These are phyloP conservation scores for Aegilops longissima DNA, from an alignment of 176 grass and related monocot genomes.

Conservation along the genomic window DNA sequence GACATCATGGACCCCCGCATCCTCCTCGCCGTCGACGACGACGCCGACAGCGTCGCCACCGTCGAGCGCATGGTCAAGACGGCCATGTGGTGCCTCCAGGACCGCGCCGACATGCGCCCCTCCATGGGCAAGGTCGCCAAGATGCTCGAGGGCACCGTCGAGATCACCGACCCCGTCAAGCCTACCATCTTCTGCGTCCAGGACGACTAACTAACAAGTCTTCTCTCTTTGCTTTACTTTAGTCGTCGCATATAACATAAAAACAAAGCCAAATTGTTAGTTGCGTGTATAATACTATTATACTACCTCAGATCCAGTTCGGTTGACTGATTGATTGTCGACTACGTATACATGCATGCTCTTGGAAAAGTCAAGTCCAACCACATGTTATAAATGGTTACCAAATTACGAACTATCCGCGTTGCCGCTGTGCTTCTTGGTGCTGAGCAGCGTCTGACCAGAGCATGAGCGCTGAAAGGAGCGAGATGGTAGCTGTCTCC, in stretches of 20 bases:
- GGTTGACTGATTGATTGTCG: constrained; percentile 1
- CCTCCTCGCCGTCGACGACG: constrained; percentile 36
- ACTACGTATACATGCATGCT: not conserved
- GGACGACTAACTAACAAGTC: constrained; percentile 48
- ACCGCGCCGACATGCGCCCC: constrained; percentile 73
- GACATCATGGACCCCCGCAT: constrained; percentile 80
- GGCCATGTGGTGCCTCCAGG: constrained; percentile 98
- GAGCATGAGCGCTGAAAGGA: constrained; percentile 78
- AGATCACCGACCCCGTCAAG: constrained; percentile 81
- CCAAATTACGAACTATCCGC: constrained; percentile 7
- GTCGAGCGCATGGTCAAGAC: constrained; percentile 97
- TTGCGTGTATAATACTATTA: not conserved
- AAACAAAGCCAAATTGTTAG: not conserved
- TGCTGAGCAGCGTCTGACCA: constrained; percentile 69
- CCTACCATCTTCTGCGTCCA: constrained; percentile 80
- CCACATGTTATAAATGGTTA: not conserved
- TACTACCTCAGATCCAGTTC: not conserved
- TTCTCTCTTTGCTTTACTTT: not conserved
- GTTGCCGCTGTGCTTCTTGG: not conserved
- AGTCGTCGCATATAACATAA: not conserved
- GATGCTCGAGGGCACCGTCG: constrained; percentile 92
- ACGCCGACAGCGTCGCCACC: constrained; percentile 38
- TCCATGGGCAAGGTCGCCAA: constrained; percentile 96
- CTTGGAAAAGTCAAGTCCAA: not conserved
- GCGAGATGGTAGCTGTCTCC: constrained; percentile 79